A percentile compares a stretch with the other conserved stretches of the same genome.
Conservation (phyloP, 1,139 yeast species). For the Arxiozyma bovina region DNA sequence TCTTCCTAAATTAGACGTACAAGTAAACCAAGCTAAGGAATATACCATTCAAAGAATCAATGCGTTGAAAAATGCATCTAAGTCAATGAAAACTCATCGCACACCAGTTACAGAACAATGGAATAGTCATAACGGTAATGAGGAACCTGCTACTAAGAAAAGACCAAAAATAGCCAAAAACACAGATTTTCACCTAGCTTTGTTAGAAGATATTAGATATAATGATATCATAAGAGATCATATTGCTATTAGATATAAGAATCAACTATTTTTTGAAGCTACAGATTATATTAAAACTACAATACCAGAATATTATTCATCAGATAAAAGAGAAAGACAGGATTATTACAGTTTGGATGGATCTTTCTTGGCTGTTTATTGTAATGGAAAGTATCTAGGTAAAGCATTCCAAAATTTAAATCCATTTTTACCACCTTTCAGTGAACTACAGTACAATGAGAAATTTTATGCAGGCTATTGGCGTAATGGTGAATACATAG, state of each 20-base stretch:
- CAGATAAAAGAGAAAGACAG: conserved; percentile 22
- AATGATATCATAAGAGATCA: conserved; percentile 57
- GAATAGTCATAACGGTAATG: conserved; percentile 1
- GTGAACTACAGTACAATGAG: conserved; percentile 40
- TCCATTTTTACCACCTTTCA: conserved; percentile 72
- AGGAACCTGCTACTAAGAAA: conserved; percentile 10
- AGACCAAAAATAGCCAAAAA: conserved; percentile 14
- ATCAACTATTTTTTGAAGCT: conserved; percentile 72
- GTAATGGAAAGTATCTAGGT: conserved; percentile 67
- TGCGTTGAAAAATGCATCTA: conserved; percentile 13
- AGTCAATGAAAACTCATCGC: neutral
- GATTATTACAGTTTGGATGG: conserved; percentile 21
- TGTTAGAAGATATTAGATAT: conserved; percentile 24
- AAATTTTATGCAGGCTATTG: conserved; percentile 35
- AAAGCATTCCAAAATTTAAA: conserved; percentile 57
- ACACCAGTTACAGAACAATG: neutral
- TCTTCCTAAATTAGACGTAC: conserved; percentile 49
- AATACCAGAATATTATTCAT: conserved; percentile 31
- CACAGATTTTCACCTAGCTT: conserved; percentile 25
- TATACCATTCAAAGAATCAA: conserved; percentile 30
- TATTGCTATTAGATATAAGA: conserved; percentile 77
- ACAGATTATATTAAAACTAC: conserved; percentile 72
- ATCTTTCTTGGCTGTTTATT: conserved; percentile 50
- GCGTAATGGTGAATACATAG: conserved; percentile 27
- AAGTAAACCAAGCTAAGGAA: conserved; percentile 33